Conservation (phyloP, 768 basidiomycete species). For the Nidularia sp. region DNA sequence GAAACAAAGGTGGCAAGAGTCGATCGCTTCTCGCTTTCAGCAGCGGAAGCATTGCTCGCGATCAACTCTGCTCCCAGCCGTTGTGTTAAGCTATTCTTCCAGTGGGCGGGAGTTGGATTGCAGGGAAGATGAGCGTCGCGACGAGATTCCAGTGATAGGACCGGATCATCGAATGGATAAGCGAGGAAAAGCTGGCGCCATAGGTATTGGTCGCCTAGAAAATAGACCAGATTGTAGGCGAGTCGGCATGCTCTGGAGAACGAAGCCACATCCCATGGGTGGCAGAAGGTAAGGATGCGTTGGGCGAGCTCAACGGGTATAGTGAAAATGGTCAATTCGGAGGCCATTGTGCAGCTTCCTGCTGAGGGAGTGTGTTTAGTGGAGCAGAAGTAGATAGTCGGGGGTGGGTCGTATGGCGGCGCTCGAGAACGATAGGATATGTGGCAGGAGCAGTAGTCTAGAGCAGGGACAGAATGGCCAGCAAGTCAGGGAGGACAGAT, state of each 20-base stretch:
- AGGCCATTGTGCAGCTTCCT: background rate
- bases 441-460: too few relatives aligned
- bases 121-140: background rate
- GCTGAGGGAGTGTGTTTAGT: too few relatives aligned
- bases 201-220: slow-evolving; percentile 49
- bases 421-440: too few relatives aligned
- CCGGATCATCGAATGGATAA: slow-evolving; percentile 64
- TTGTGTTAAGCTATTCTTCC: background rate
- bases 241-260: slow-evolving; percentile 53
- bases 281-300: slow-evolving; percentile 50
- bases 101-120: background rate
- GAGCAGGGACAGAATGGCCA: too few relatives aligned
- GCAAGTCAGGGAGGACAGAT: too few relatives aligned
- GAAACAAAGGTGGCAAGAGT: background rate
- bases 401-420: too few relatives aligned
- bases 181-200: slow-evolving; percentile 66
- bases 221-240: slow-evolving; percentile 46
- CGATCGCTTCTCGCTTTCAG: background rate
- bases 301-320: slow-evolving; percentile 61
- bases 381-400: too few relatives aligned
- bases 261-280: slow-evolving; percentile 53
- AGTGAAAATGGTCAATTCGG: slow-evolving; percentile 16
- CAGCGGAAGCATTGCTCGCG: background rate
- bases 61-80: background rate
- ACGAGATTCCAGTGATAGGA: slow-evolving; percentile 18